Evolutionary conservation across 78 protist genomes (phyloP).

Genomic region (Protostelium mycophagum): DNA sequence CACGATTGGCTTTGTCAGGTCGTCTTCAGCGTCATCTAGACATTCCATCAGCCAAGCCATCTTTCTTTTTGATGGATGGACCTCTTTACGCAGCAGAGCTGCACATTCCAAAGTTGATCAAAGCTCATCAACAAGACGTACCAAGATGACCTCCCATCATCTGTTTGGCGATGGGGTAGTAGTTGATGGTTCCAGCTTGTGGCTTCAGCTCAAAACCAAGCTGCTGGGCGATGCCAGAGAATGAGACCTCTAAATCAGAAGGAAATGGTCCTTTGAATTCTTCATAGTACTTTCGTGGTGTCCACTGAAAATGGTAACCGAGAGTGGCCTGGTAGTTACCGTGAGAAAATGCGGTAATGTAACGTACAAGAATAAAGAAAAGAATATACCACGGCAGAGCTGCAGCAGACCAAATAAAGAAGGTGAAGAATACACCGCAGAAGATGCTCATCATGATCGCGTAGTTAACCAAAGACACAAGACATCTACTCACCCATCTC

Average conservation of each 20-base stretch:
- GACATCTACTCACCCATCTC: neutral
- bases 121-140: neutral
- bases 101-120: too few species aligned
- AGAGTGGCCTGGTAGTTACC: constrained; percentile 50
- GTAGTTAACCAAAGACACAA: too few species aligned
- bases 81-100: too few species aligned
- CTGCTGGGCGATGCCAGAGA: constrained; percentile 29
- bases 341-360: constrained; percentile 22
- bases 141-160: constrained; percentile 65
- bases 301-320: constrained; percentile 70
- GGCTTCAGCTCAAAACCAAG: constrained; percentile 39
- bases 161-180: constrained; percentile 31
- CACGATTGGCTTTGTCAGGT: constrained; percentile 64
- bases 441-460: neutral
- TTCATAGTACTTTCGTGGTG: constrained; percentile 33
- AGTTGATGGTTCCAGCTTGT: constrained; percentile 54
- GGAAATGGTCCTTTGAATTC: constrained; percentile 6
- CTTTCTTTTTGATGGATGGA: too few species aligned
- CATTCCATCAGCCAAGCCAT: too few species aligned
- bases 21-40: constrained; percentile 59
- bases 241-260: constrained; percentile 28
- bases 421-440: neutral
- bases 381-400: too few species aligned
- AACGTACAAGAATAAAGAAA: too few species aligned
- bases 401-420: too few species aligned